Evolutionary conservation across 805 yeast genomes (phyloP), one percentile per base, ranked within the genome.

Genomic region (Suhomyces sp.): DNA sequence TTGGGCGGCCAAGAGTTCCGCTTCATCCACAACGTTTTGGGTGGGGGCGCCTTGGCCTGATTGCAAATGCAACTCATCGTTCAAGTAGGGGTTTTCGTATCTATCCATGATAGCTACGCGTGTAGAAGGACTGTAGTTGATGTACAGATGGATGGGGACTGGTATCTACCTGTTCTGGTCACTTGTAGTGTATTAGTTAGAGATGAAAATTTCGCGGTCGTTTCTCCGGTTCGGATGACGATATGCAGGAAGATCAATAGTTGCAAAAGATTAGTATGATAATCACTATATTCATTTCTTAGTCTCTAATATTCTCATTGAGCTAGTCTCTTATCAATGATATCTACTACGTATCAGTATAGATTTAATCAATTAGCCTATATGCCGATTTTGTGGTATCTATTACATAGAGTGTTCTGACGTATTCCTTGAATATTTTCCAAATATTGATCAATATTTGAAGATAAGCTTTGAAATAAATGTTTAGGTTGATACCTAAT

Each of bases 1-100:
- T 55, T 74, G 78, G 4, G 79, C 79, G 26, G 79, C 77, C 54
- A 74, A 62, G 15, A 73, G 62, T 52, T 73, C 78, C 40, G 56
- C 60, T 52, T 58, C 64, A 41, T 59, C 61, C n/a, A 56, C 64
- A 4, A 54, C 56, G 27, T 51, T 51, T 24, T 58, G 57, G 38
- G 51, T 38, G 3, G 54, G 45, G 27, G 46, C 46, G 10, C 51
- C n/a, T 12, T n/a, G 24, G 13, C 44, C 49, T 22, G 33, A 45
- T 24, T 49, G 52, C 19, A 42, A 46, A 36, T 50, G 49, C 46
- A 42, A 44, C 42, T 65, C 67, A 10, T 67, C 71, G 44, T 67
- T 71, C 44, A 70, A 57, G 54, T 70, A 70, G 33, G 61, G 57
- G 57, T 57, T 61, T 44, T 63, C 70, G 64, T 65, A 70, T 38